Evolutionary conservation across 305 asterid genomes (phyloP).

Genomic region (Salvia sclarea): DNA sequence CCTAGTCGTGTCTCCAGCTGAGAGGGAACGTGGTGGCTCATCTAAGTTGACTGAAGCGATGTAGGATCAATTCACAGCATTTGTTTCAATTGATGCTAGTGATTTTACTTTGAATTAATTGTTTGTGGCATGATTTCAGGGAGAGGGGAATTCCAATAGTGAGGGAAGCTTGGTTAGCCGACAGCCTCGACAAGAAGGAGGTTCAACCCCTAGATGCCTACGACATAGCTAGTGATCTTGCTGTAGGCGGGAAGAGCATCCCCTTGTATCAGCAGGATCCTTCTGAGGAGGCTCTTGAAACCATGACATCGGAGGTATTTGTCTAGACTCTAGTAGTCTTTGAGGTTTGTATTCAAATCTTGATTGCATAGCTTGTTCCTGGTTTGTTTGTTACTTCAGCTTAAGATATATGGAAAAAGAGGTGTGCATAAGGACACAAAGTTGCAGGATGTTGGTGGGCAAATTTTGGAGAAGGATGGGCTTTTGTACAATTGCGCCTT

Average conservation of each 20-base stretch:
- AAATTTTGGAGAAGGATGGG: conserved; percentile 75
- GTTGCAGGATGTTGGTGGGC: conserved; percentile 68
- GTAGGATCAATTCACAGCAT: conserved; percentile 39
- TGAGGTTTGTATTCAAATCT: background rate
- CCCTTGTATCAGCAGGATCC: conserved; percentile 64
- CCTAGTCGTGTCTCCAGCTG: conserved; percentile 69
- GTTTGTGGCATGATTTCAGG: conserved; percentile 36
- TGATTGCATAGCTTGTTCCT: background rate
- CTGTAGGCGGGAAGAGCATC: conserved; percentile 57
- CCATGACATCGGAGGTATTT: conserved; percentile 65
- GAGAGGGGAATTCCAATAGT: conserved; percentile 70
- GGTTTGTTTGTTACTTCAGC: conserved; percentile 38
- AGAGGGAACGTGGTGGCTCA: conserved; percentile 84
- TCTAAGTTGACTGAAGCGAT: conserved; percentile 73
- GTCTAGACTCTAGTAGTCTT: no score
- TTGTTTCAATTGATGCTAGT: background rate
- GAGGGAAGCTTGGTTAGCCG: conserved; percentile 77
- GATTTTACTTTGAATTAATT: background rate
- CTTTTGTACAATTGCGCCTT: conserved; percentile 76
- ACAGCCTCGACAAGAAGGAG: conserved; percentile 58
- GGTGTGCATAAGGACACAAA: conserved; percentile 83
- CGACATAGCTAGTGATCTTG: conserved; percentile 62
- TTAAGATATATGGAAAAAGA: conserved; percentile 78
- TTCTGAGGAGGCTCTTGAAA: conserved; percentile 65
- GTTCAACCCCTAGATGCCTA: conserved; percentile 59